Evolutionary conservation across 2,329 filamentous ascomycete species (phyloP), one percentile per base, ranked within the genome.

Genomic region (Cordyceps fumosorosea): DNA sequence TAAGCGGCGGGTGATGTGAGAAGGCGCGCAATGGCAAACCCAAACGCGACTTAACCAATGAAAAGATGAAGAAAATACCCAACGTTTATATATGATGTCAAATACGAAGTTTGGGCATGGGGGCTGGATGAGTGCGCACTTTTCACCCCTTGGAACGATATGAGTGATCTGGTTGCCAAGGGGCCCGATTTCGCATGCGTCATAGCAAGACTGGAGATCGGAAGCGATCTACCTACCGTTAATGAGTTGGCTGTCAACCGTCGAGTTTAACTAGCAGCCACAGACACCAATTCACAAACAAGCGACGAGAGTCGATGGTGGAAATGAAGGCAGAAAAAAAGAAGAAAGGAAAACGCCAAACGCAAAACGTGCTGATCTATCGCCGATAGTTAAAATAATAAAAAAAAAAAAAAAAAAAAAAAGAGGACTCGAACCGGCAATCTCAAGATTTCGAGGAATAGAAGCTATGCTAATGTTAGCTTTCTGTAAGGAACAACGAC

Each of bases 351-450:
- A 32, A 40, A 14, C 7, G 42, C 12, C 22, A 20, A 16, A 20
- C 5, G n/a, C 1, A 26, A n/a, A n/a, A n/a, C n/a, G n/a, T n/a
- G n/a, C n/a, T n/a, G n/a, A n/a, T n/a, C n/a, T n/a, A n/a, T n/a
- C n/a, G n/a, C n/a, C n/a, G n/a, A n/a, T n/a, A n/a, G n/a, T n/a
- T n/a, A n/a, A n/a, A n/a, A n/a, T n/a, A n/a, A n/a, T n/a, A n/a
- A n/a, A n/a, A n/a, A n/a, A 61, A 55, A 48, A 29, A 18, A 1
- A 42, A 44, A 52, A 61, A 62, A 62, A 44, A 3, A 51, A 37
- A 22, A 10, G 44, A 56, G 59, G 59, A 62, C 59, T 62, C 59
- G 59, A 62, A 62, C 59, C 59, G 59, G 59, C 59, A 62, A 62
- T 62, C 59, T 62, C 59, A 62, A 62, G 59, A 62, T 62, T 62